Evolutionary conservation across 108 stramenopile species (phyloP).

Genomic region (Pseudonitzschia pungens): DNA sequence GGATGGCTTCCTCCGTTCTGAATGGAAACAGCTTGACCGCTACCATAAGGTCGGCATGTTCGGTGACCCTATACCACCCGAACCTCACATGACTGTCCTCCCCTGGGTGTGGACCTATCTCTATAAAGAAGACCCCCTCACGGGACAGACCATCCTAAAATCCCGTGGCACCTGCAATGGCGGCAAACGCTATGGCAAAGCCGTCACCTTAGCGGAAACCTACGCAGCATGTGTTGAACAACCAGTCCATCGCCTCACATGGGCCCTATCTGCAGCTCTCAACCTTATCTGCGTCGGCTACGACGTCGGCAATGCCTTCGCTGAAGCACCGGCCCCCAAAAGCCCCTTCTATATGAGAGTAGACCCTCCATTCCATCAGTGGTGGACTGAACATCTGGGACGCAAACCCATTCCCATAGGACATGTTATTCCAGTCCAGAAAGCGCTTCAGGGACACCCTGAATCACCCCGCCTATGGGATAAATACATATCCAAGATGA

Average conservation of each 20-base stretch:
- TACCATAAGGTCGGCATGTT: too few species aligned
- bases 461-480: too few species aligned
- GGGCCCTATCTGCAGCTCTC: slow-evolving; percentile 19
- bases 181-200: background rate
- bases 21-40: too few species aligned
- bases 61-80: too few species aligned
- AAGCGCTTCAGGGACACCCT: background rate
- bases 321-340: slow-evolving; percentile 19
- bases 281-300: slow-evolving; percentile 22
- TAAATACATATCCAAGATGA: too few species aligned
- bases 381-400: slow-evolving; percentile 22
- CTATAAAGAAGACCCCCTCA: too few species aligned
- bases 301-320: slow-evolving; percentile 37
- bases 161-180: too few species aligned
- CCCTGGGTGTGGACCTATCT: too few species aligned
- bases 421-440: slow-evolving; percentile 18
- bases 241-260: slow-evolving; percentile 28
- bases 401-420: slow-evolving; percentile 23
- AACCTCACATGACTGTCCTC: too few species aligned
- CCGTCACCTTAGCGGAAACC: slow-evolving; percentile 6
- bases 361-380: slow-evolving; percentile 20
- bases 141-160: too few species aligned
- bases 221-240: slow-evolving; percentile 22
- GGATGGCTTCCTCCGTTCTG: too few species aligned
- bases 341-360: slow-evolving; percentile 23